phyloP scores from a whole-genome alignment of 192 early-diverging fungal genomes.

The Diversispora eburnea region DNA sequence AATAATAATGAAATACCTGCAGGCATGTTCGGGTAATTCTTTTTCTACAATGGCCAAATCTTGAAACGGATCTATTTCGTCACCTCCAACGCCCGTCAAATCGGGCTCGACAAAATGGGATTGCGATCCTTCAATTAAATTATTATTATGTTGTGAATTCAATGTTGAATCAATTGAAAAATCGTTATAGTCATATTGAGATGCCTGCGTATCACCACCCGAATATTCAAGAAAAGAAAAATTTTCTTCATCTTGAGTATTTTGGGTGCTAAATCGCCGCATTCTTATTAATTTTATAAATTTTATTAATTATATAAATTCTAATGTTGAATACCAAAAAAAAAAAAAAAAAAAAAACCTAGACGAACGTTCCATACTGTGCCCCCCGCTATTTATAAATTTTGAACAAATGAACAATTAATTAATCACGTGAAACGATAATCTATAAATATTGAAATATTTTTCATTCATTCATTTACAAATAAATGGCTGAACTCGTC shows the following conservation, averaged over 20 bases:
- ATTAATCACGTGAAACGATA: too few species aligned
- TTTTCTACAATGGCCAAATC: constrained; percentile 46
- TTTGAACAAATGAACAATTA: too few species aligned
- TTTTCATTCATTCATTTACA: too few species aligned
- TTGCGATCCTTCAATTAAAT: constrained; percentile 37
- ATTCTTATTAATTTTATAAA: background rate
- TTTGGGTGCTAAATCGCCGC: background rate
- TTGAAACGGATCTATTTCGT: constrained; percentile 52
- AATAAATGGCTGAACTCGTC: background rate
- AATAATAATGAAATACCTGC: constrained; percentile 43
- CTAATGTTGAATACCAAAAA: too few species aligned
- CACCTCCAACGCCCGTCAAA: constrained; percentile 44
- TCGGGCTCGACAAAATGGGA: constrained; percentile 43
- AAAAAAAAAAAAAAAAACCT: too few species aligned
- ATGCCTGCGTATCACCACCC: constrained; percentile 58
- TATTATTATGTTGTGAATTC: constrained; percentile 34
- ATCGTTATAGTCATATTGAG: constrained; percentile 65
- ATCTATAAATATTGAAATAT: background rate
- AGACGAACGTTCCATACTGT: too few species aligned
- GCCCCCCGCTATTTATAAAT: too few species aligned
- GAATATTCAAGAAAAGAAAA: constrained; percentile 57
- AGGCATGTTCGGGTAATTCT: constrained; percentile 78
- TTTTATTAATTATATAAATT: too few species aligned
- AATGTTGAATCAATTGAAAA: constrained; percentile 43
- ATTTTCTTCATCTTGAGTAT: constrained; percentile 44